These are phyloP conservation scores for Didymellaceae sp. DNA, from an alignment of 2,329 filamentous ascomycete genomes.

Conservation along the genomic window DNA sequence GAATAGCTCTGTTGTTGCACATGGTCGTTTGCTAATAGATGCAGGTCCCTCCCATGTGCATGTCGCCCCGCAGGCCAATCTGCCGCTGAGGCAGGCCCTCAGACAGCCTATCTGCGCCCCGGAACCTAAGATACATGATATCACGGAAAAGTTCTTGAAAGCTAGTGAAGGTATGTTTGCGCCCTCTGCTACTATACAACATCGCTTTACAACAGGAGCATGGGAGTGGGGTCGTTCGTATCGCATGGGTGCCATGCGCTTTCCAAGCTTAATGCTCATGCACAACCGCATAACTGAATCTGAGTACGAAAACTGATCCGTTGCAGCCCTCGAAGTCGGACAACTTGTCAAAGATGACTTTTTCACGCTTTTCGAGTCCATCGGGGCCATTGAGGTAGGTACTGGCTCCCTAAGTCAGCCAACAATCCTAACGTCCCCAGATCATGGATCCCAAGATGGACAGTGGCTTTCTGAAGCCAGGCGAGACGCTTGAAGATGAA, in stretches of 20 bases:
- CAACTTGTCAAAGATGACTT: conserved; percentile 91
- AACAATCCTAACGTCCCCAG: conserved; percentile 55
- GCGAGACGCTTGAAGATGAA: conserved; percentile 81
- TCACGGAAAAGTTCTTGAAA: conserved; percentile 62
- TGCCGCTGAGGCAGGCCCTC: conserved; percentile 41
- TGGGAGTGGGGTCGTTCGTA: conserved; percentile 24
- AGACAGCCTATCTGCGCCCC: conserved; percentile 26
- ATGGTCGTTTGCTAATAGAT: conserved; percentile 6
- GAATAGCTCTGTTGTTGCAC: neutral
- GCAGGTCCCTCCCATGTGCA: conserved; percentile 22
- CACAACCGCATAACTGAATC: neutral
- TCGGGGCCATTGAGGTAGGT: conserved; percentile 76
- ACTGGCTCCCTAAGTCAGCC: neutral
- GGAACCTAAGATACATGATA: conserved; percentile 56
- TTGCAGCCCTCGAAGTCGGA: conserved; percentile 74
- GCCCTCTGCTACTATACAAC: neutral
- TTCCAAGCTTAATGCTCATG: neutral
- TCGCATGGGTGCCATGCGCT: conserved; percentile 10
- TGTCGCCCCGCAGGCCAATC: conserved; percentile 24
- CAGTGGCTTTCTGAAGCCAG: conserved; percentile 80
- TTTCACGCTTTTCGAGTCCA: conserved; percentile 93
- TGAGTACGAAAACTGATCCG: conserved; percentile 21
- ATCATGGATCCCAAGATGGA: conserved; percentile 99
- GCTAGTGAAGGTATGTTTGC: conserved; percentile 59
- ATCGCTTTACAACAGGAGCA: conserved; percentile 20